phyloP scores from a whole-genome alignment of 768 basidiomycete genomes.

The Sarcodon sp. region DNA sequence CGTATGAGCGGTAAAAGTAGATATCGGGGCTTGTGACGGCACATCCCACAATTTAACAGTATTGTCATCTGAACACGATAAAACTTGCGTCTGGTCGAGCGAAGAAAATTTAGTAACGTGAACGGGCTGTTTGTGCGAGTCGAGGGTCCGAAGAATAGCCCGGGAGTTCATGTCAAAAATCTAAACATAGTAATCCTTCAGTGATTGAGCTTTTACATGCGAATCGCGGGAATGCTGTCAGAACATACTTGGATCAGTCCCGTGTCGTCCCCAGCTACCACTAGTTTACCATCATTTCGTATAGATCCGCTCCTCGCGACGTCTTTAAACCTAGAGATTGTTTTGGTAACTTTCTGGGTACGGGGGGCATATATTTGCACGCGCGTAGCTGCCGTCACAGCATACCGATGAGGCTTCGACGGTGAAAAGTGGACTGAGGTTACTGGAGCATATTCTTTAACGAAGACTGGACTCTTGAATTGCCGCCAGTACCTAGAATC shows the following conservation, averaged over 20 bases:
- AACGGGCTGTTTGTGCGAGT: conserved; percentile 92
- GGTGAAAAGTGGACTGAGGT: conserved; percentile 90
- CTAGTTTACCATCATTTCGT: conserved; percentile 85
- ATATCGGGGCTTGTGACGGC: conserved; percentile 69
- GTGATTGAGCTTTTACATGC: not conserved
- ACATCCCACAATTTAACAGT: conserved; percentile 93
- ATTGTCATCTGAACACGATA: conserved; percentile 95
- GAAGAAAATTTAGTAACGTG: conserved; percentile 90
- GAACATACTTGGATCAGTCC: conserved; percentile 61
- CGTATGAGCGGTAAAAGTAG: conserved; percentile 75
- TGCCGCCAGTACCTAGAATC: conserved; percentile 83
- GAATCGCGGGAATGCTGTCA: not conserved
- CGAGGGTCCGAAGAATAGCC: conserved; percentile 85
- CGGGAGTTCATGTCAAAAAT: conserved; percentile 86
- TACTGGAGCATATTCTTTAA: conserved; percentile 95
- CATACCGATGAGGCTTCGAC: conserved; percentile 83
- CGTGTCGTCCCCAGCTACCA: conserved; percentile 91
- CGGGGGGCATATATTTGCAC: conserved; percentile 94
- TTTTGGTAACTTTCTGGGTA: conserved; percentile 94
- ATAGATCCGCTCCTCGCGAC: conserved; percentile 84
- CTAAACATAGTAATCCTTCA: conserved; percentile 21
- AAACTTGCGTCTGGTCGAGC: conserved; percentile 65
- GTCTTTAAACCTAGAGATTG: conserved; percentile 94
- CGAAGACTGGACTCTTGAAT: conserved; percentile 83
- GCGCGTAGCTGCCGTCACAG: conserved; percentile 87